phyloP scores from a whole-genome alignment of 352 stramenopile genomes.

The Lagenidium giganteum region DNA sequence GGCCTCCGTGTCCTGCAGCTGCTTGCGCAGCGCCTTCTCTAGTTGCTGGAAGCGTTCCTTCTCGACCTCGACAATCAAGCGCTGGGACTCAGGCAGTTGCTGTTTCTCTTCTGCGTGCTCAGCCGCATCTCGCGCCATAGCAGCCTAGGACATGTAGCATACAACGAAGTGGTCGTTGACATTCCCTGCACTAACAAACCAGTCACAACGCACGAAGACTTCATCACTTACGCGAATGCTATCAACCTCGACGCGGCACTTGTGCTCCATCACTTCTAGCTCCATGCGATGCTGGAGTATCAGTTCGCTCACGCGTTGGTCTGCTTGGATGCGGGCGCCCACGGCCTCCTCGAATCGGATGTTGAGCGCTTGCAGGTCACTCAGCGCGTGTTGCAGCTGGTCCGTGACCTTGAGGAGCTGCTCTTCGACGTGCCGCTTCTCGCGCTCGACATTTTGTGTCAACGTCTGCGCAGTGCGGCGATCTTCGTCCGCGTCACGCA shows the following conservation, averaged over 20 bases:
- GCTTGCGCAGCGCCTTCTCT: slow-evolving; percentile 37
- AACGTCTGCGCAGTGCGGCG: slow-evolving; percentile 13
- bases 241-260: slow-evolving; percentile 47
- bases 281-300: slow-evolving; percentile 38
- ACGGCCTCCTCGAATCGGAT: slow-evolving; percentile 56
- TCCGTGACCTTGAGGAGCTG: slow-evolving; percentile 48
- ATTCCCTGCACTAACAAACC: neutral
- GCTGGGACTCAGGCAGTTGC: slow-evolving; percentile 55
- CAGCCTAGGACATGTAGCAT: no score
- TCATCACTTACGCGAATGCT: slow-evolving; percentile 19
- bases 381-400: slow-evolving; percentile 54
- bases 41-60: slow-evolving; percentile 64
- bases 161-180: neutral
- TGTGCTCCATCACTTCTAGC: slow-evolving; percentile 53
- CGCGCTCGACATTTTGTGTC: slow-evolving; percentile 23
- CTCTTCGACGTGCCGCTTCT: slow-evolving; percentile 37
- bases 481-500: slow-evolving; percentile 11
- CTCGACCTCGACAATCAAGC: slow-evolving; percentile 45
- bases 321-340: slow-evolving; percentile 30
- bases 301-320: slow-evolving; percentile 47
- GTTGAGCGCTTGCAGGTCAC: slow-evolving; percentile 65
- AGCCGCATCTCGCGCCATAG: slow-evolving; percentile 20
- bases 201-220: no score
- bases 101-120: slow-evolving; percentile 46
- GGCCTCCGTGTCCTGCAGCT: slow-evolving; percentile 51